A percentile compares a stretch with the other conserved stretches of the same genome.
Conservation (phyloP, 2,329 filamentous ascomycete species). For the Colletotrichum theobromicola region DNA sequence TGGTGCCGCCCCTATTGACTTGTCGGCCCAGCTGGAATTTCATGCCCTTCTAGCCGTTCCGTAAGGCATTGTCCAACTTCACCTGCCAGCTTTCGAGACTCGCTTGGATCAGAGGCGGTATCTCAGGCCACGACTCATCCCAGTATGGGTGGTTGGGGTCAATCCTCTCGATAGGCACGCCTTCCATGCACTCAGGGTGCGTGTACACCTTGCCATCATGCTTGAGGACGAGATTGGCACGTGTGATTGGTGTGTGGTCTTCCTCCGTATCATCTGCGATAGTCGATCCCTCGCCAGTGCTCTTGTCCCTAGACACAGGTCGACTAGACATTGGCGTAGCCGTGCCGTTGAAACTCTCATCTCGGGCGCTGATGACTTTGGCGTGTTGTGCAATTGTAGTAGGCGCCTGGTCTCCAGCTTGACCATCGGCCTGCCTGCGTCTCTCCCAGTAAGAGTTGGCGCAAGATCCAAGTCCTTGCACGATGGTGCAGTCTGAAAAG, state of each 20-base stretch:
- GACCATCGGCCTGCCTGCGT: slow-evolving; percentile 24
- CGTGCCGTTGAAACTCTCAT: background rate
- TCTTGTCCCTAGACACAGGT: slow-evolving; percentile 10
- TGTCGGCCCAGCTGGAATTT: slow-evolving; percentile 61
- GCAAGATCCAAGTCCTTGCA: slow-evolving; percentile 51
- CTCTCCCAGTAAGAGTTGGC: slow-evolving; percentile 58
- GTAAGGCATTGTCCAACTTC: slow-evolving; percentile 46
- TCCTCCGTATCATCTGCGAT: slow-evolving; percentile 9
- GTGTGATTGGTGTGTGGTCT: slow-evolving; percentile 38
- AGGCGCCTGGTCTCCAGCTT: background rate
- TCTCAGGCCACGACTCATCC: slow-evolving; percentile 57
- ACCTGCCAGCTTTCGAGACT: slow-evolving; percentile 52
- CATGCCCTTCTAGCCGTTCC: slow-evolving; percentile 39
- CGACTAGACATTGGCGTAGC: background rate
- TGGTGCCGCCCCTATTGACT: slow-evolving; percentile 57
- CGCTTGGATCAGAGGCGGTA: slow-evolving; percentile 47
- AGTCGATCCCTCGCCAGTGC: background rate
- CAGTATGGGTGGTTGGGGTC: slow-evolving; percentile 57
- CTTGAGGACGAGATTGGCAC: slow-evolving; percentile 47
- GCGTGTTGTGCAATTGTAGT: background rate
- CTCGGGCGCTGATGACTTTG: background rate
- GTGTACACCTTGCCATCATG: slow-evolving; percentile 56
- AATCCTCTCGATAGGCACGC: slow-evolving; percentile 59
- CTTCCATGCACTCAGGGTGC: slow-evolving; percentile 56
- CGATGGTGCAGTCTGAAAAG: slow-evolving; percentile 50